Conservation (phyloP, 1,139 yeast genomes). For the Yamadazyma triangularis region DNA sequence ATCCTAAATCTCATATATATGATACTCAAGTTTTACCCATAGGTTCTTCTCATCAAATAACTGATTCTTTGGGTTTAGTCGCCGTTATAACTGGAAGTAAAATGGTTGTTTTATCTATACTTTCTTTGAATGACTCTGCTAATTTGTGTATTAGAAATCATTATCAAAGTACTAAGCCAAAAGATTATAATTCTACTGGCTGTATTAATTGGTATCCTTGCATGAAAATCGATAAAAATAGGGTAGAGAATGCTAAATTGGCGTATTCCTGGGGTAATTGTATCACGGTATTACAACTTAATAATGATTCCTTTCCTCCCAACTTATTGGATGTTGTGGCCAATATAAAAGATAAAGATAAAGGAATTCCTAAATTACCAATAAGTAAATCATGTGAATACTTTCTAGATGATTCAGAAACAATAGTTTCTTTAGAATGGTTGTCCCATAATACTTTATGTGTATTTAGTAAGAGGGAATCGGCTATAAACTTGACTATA, state of each 20-base stretch:
- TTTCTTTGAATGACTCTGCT: constrained; percentile 39
- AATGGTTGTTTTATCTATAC: constrained; percentile 51
- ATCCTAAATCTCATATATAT: constrained; percentile 14
- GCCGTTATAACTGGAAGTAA: constrained; percentile 56
- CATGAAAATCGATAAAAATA: constrained; percentile 18
- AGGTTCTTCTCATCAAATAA: constrained; percentile 46
- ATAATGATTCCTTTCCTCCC: constrained; percentile 24
- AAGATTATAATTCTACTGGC: constrained; percentile 21
- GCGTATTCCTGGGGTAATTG: constrained; percentile 67
- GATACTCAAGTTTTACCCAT: constrained; percentile 47
- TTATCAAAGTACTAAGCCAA: neutral
- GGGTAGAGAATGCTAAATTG: constrained; percentile 40
- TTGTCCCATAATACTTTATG: constrained; percentile 45
- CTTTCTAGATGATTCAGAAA: constrained; percentile 26
- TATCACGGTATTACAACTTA: constrained; percentile 52
- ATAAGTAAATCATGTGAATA: constrained; percentile 41
- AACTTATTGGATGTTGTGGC: constrained; percentile 24
- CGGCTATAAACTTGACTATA: neutral
- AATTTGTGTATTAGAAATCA: constrained; percentile 39
- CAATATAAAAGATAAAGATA: constrained; percentile 39
- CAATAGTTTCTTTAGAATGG: constrained; percentile 60
- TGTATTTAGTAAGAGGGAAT: constrained; percentile 18
- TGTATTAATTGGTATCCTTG: constrained; percentile 58
- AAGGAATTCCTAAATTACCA: constrained; percentile 31
- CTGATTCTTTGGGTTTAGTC: constrained; percentile 55